Percentiles rank a stretch among this genome's conserved stretches.
phyloP scores from a whole-genome alignment of 257 asterid species.

The Solanum stenotomum region DNA sequence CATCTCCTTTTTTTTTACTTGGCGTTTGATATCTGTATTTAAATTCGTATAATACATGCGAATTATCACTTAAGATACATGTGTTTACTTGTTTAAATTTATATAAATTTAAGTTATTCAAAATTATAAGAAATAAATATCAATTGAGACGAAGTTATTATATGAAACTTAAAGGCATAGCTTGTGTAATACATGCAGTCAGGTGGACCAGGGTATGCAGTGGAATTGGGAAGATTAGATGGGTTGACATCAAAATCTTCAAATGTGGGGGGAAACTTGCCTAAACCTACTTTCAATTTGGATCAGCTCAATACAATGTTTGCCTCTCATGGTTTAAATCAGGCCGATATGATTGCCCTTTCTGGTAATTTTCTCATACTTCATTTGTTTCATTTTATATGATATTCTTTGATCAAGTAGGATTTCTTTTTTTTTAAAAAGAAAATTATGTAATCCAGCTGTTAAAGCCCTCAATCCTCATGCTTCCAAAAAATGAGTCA shows the following conservation, averaged over 20 bases:
- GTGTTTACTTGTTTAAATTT: accelerated
- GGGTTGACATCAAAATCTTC: slow-evolving; percentile 55
- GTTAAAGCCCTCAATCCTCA: neutral
- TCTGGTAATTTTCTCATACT: slow-evolving; percentile 32
- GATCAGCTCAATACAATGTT: slow-evolving; percentile 57
- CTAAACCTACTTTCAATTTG: slow-evolving; percentile 55
- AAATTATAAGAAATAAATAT: no score
- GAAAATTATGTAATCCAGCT: neutral
- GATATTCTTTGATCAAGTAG: neutral
- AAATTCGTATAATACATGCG: no score
- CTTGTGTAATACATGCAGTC: slow-evolving; percentile 17
- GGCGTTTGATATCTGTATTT: no score
- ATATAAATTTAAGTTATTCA: no score
- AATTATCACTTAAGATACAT: no score
- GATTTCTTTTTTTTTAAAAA: no score
- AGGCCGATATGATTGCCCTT: slow-evolving; percentile 73
- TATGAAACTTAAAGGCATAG: neutral
- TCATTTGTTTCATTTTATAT: neutral
- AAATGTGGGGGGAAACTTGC: slow-evolving; percentile 55
- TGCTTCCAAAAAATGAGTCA: neutral
- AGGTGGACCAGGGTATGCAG: slow-evolving; percentile 71
- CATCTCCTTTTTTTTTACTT: no score
- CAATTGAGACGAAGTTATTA: no score
- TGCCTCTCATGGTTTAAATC: slow-evolving; percentile 40
- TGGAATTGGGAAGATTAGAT: slow-evolving; percentile 80